Percentiles rank a stretch among this genome's conserved stretches.
Conservation (phyloP, 495 filamentous ascomycete genomes). For the Tuber indicum region DNA sequence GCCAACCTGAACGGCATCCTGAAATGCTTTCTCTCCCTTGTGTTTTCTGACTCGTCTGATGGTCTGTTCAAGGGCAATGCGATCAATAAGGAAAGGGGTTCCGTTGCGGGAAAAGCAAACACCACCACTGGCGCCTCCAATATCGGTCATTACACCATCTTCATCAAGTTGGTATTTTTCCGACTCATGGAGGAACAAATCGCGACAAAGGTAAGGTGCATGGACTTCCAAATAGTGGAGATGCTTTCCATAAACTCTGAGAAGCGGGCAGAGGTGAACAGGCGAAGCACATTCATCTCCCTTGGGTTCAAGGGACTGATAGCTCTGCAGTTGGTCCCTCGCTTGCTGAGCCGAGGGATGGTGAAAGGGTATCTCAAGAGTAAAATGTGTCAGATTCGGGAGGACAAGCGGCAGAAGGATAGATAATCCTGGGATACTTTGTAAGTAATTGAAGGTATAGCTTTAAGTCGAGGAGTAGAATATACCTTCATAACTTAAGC, state of each 20-base stretch:
- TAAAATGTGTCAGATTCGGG: conserved; percentile 39
- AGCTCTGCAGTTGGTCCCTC: conserved; percentile 16
- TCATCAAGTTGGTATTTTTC: conserved; percentile 37
- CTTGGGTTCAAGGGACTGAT: conserved; percentile 19
- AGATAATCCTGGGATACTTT: conserved; percentile 18
- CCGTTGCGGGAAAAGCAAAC: conserved; percentile 7
- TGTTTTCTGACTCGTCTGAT: conserved; percentile 26
- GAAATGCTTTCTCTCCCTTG: conserved; percentile 23
- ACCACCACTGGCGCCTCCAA: conserved; percentile 19
- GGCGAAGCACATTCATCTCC: conserved; percentile 8
- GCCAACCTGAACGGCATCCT: conserved; percentile 21
- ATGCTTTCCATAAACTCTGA: conserved; percentile 38
- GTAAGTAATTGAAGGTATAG: background rate
- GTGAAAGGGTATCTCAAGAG: conserved; percentile 29
- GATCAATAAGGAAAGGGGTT: conserved; percentile 21
- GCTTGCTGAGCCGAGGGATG: conserved; percentile 14
- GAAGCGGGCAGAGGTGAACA: conserved; percentile 38
- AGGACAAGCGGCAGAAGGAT: conserved; percentile 38
- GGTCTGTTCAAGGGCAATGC: conserved; percentile 30
- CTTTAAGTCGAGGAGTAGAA: background rate
- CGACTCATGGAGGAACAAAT: conserved; percentile 33
- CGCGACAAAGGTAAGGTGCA: conserved; percentile 39
- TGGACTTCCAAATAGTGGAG: conserved; percentile 35
- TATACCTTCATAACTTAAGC: conserved; percentile 30
- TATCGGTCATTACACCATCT: conserved; percentile 31